Percentiles rank a stretch among this genome's conserved stretches.
These are phyloP conservation scores for Pontederia paniculata DNA, from an alignment of 176 grass and related monocot species.

Conservation along the genomic window DNA sequence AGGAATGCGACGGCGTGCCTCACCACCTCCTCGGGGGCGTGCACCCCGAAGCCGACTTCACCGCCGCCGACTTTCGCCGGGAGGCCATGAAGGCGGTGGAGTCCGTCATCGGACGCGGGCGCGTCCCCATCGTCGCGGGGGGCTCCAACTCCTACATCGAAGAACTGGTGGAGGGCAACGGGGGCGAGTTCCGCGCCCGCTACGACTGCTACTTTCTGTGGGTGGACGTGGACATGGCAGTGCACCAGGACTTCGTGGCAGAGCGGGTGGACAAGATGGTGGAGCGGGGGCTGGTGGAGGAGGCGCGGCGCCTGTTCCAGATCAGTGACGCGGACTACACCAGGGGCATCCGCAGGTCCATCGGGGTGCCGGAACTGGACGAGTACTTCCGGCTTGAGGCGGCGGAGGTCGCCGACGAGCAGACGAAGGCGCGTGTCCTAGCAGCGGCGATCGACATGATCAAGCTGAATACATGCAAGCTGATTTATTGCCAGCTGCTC, in stretches of 20 bases:
- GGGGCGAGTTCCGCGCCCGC: neutral
- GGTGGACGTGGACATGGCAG: neutral
- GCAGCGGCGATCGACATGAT: slow-evolving; percentile 19
- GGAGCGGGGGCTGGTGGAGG: slow-evolving; percentile 7
- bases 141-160: slow-evolving; percentile 14
- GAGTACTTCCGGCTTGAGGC: slow-evolving; percentile 18
- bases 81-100: neutral
- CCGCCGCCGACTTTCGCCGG: slow-evolving; percentile 1
- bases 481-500: slow-evolving; percentile 28
- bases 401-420: neutral
- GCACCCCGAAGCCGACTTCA: slow-evolving; percentile 5
- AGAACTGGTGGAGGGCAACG: slow-evolving; percentile 3
- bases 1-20: neutral
- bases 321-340: slow-evolving; percentile 23
- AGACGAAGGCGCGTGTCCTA: slow-evolving; percentile 7
- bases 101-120: neutral
- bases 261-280: slow-evolving; percentile 14
- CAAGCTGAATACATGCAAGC: slow-evolving; percentile 40
- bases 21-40: slow-evolving; percentile 13
- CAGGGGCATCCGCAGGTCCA: slow-evolving; percentile 21
- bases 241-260: slow-evolving; percentile 1
- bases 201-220: slow-evolving; percentile 17
- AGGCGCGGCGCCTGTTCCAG: slow-evolving; percentile 7
- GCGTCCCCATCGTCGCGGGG: slow-evolving; percentile 6
- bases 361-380: slow-evolving; percentile 43